Evolutionary conservation across 2,329 filamentous ascomycete genomes (phyloP).

Genomic region (Botrytis fabae): DNA sequence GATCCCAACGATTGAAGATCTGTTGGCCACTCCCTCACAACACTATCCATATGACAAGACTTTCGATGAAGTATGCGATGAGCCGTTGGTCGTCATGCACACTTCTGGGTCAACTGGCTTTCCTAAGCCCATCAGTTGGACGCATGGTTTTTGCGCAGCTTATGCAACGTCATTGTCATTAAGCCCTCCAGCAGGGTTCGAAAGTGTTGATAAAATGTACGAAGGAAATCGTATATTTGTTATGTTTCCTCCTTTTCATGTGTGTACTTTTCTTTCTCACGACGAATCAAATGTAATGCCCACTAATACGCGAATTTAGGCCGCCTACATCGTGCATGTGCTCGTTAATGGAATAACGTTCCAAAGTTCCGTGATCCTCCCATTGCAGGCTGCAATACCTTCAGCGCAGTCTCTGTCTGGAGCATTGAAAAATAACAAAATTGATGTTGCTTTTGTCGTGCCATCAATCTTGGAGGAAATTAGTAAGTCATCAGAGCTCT

Average conservation of each 20-base stretch:
- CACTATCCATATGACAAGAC: slow-evolving; percentile 14
- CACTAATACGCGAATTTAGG: background rate
- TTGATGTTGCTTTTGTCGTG: background rate
- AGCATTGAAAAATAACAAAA: background rate
- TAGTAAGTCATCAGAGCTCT: background rate
- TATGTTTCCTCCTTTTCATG: background rate
- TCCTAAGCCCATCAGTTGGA: slow-evolving; percentile 24
- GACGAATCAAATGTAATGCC: background rate
- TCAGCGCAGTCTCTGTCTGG: background rate
- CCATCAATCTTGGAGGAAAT: background rate
- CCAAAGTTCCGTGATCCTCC: background rate
- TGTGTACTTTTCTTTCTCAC: background rate
- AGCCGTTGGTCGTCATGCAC: slow-evolving; percentile 23
- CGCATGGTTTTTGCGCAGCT: background rate
- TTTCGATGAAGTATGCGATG: slow-evolving; percentile 34
- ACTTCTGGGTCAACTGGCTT: slow-evolving; percentile 25
- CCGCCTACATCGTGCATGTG: background rate
- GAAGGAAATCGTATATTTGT: background rate
- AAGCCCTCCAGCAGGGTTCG: background rate
- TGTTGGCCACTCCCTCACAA: background rate
- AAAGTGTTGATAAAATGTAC: background rate
- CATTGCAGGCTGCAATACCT: background rate
- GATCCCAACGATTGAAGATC: background rate
- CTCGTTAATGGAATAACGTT: background rate
- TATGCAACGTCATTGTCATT: background rate